Base-by-base conservation (phyloP, 768 basidiomycete species). In the Boletus subcaerulescens region DNA sequence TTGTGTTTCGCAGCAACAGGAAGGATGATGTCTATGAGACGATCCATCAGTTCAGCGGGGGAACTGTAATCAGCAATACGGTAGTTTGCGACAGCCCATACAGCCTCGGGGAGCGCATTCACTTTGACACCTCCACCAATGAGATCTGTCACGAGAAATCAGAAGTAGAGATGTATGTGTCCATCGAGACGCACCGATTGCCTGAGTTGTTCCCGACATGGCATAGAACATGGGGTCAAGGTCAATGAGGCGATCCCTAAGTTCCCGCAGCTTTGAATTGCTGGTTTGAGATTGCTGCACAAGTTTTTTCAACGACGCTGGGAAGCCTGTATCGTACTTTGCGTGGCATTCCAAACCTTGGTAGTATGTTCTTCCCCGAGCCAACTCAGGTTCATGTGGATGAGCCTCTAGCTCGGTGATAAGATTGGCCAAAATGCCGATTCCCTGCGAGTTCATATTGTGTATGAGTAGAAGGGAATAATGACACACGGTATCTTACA, bases 361-460 rank as follows among this genome's bases (percentile, higher is more conserved):
- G 52, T 73, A 74, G 31, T 64, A 64, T 5, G 65, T 48, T 35
- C 58, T 48, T 50, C 57, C 63, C 3, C 63, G 60, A 39, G 62
- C 39, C 32, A 80, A 60, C 41, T 59, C 52, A 7, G 74, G 68
- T 42, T 62, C 41, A 45, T 63, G 70, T 1, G 81, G 80, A 65
- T 80, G 62, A 6, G 70, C 67, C 67, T 84, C 83, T 45, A 79
- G 63, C 35, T 74, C 72, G 1, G 74, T 73, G 45, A 84, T 67
- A n/a, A 82, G 59, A 9, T 71, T 52, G 3, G 82, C 70, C 48
- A 84, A 75, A 56, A 82, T 76, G 32, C 82, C 82, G 57, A 85
- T 81, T 18, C 65, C 65, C 67, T 69, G 62, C 62, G 55, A 10
- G n/a, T 18, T 10, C 42, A 12, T 9, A 4, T 3, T 3, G 31